A percentile compares a stretch with the other conserved stretches of the same genome.
These are phyloP conservation scores for Paracamarosporium sp. DNA, from an alignment of 2,329 filamentous ascomycete genomes.

Conservation along the genomic window DNA sequence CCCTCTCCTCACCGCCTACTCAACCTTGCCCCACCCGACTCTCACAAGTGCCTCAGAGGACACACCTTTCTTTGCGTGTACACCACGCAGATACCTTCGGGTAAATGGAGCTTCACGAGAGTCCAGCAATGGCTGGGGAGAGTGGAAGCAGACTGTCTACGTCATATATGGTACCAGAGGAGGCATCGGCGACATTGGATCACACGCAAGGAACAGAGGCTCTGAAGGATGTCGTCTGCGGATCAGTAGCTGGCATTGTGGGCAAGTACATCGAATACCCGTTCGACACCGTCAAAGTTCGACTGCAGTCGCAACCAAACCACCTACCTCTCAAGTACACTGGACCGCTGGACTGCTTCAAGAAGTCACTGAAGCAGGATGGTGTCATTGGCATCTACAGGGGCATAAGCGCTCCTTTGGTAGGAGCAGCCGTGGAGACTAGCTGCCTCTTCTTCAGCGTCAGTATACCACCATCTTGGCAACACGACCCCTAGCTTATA, in stretches of 20 bases:
- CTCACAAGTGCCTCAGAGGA: slow-evolving; percentile 30
- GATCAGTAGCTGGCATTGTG: slow-evolving; percentile 87
- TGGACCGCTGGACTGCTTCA: slow-evolving; percentile 92
- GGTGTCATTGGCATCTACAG: slow-evolving; percentile 86
- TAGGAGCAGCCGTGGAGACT: slow-evolving; percentile 90
- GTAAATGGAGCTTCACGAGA: slow-evolving; percentile 40
- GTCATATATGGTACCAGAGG: slow-evolving; percentile 27
- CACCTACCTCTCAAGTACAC: slow-evolving; percentile 80
- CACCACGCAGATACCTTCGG: slow-evolving; percentile 8
- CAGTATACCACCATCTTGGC: slow-evolving; percentile 19
- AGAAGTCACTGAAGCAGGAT: slow-evolving; percentile 79
- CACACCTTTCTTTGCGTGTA: slow-evolving; percentile 8
- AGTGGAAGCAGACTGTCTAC: slow-evolving; percentile 31
- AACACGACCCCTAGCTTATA: slow-evolving; percentile 23
- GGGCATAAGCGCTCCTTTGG: slow-evolving; percentile 87
- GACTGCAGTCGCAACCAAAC: slow-evolving; percentile 93
- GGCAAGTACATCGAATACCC: slow-evolving; percentile 98
- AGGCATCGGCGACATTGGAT: slow-evolving; percentile 15
- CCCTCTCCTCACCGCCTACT: slow-evolving; percentile 40
- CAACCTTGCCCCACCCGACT: slow-evolving; percentile 19
- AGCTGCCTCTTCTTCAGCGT: slow-evolving; percentile 90
- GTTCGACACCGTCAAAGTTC: slow-evolving; percentile 98
- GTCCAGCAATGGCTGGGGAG: slow-evolving; percentile 39
- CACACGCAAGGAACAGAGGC: slow-evolving; percentile 66
- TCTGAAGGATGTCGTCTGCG: slow-evolving; percentile 85